Base-by-base conservation (phyloP, 2,329 filamentous ascomycete genomes). In the Fusarium sp. region DNA sequence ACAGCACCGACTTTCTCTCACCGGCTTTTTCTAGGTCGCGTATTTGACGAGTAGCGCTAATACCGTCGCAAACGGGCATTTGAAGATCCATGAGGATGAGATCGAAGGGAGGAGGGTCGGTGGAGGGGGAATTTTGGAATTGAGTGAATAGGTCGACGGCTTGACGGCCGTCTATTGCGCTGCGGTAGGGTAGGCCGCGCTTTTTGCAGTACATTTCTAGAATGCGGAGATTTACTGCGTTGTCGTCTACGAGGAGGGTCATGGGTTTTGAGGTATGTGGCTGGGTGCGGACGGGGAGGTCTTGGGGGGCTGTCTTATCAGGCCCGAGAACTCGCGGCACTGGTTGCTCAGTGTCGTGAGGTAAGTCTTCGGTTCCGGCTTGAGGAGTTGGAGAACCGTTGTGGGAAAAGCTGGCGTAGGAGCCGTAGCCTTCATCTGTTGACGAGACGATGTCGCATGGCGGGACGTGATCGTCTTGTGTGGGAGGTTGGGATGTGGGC, bases 181-280 rank as follows among this genome's bases (percentile, higher is more conserved):
- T 80, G 18, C 78, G 73, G 27, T 83, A 83, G 18, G 81, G 78
- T 25, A 84, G 77, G 0, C 79, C 78, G 13, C 82, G 77, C 43
- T 81, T 81, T 56, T 81, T 80, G 51, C 84, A 82, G 67, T 84
- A 85, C 72, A 84, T 82, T 20, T 80, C 76, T 28, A 86, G 69
- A 27, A 86, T 83, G 21, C 83, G 82, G 1, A 85, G 78, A 23
- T 86, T 86, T 57, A 85, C 81, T 4, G 80, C 57, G 47, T 85
- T 86, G 63, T 85, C 84, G 63, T 85, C 84, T 0, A 85, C 83
- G 1, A 86, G 73, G 0, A 86, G 76, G 0, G 75, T 74, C 18
- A 59, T 58, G 4, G 77, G 77, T 1, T 58, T 69, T 7, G 63
- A n/a, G 9, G 58, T 40, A 10, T 11, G 14, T 28, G 28, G 18